Evolutionary conservation across 768 basidiomycete genomes (phyloP).

Genomic region (Cystoderma amianthinum): DNA sequence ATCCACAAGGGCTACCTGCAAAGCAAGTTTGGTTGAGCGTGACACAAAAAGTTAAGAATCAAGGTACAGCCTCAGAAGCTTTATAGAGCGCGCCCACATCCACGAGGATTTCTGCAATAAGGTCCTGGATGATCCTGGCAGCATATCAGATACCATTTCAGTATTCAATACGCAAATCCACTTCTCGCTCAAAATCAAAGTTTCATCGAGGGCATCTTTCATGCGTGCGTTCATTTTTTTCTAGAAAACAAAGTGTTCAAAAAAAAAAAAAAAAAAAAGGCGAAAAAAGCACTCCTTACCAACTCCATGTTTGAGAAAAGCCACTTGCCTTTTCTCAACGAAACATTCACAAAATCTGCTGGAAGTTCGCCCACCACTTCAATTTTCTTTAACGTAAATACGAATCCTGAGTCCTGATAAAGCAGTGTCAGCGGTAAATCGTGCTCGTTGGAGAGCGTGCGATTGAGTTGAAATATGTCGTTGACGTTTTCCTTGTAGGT

Average conservation of each 20-base stretch:
- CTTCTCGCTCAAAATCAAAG: conserved; percentile 81
- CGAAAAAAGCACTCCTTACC: conserved; percentile 37
- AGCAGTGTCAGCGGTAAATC: conserved; percentile 57
- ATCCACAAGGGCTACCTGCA: conserved; percentile 79
- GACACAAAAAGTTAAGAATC: neutral
- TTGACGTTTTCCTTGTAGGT: conserved; percentile 91
- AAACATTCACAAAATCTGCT: conserved; percentile 62
- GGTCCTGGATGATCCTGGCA: conserved; percentile 68
- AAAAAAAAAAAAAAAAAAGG: too few species aligned
- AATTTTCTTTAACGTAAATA: conserved; percentile 62
- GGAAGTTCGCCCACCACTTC: conserved; percentile 66
- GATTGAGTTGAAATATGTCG: conserved; percentile 73
- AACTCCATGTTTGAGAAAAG: conserved; percentile 77
- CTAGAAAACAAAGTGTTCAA: too few species aligned
- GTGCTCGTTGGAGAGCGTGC: conserved; percentile 52
- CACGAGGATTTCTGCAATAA: conserved; percentile 62
- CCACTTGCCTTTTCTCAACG: conserved; percentile 62
- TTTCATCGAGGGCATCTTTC: conserved; percentile 88
- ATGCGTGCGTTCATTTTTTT: conserved; percentile 86
- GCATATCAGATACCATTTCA: neutral
- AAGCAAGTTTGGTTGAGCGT: neutral
- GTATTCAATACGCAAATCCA: conserved; percentile 16
- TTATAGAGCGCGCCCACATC: conserved; percentile 82
- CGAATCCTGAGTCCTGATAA: conserved; percentile 71
- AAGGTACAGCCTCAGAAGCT: conserved; percentile 75